Evolutionary conservation across 495 filamentous ascomycete species (phyloP).

Genomic region (Glonium stellatum): DNA sequence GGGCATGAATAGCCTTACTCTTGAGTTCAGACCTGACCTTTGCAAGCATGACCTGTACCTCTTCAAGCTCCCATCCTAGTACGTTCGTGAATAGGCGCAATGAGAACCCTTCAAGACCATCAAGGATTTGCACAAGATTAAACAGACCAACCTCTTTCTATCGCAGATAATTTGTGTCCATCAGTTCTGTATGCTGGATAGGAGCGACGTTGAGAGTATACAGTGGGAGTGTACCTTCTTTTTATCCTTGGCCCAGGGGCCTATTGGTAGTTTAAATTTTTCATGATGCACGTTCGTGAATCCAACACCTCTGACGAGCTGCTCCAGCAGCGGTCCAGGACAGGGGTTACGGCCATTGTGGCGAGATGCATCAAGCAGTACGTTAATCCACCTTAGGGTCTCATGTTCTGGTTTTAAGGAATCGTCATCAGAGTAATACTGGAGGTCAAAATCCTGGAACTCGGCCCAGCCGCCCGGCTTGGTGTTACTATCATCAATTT

Average conservation of each 20-base stretch:
- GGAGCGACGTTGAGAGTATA: too few species aligned
- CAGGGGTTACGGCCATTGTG: constrained; percentile 11
- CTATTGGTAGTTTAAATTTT: constrained; percentile 15
- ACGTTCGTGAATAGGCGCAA: constrained; percentile 18
- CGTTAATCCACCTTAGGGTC: background rate
- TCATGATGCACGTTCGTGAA: constrained; percentile 27
- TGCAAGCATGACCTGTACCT: constrained; percentile 18
- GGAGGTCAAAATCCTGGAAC: constrained; percentile 21
- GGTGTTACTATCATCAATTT: background rate
- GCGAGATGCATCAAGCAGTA: constrained; percentile 1
- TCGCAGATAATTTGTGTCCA: background rate
- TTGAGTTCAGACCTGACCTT: constrained; percentile 21
- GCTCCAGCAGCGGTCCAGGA: constrained; percentile 16
- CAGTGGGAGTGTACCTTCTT: constrained; percentile 5
- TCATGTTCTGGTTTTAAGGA: constrained; percentile 10
- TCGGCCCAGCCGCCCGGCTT: constrained; percentile 22
- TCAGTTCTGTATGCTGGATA: background rate
- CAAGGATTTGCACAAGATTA: constrained; percentile 14
- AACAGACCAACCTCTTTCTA: constrained; percentile 24
- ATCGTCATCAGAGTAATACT: constrained; percentile 27
- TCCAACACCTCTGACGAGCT: constrained; percentile 24
- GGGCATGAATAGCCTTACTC: constrained; percentile 11
- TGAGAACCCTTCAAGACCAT: constrained; percentile 18
- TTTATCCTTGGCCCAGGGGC: constrained; percentile 21
- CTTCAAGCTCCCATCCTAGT: constrained; percentile 17